phyloP scores from a whole-genome alignment of 106 monocot species.

The Platanthera guangdongensis region DNA sequence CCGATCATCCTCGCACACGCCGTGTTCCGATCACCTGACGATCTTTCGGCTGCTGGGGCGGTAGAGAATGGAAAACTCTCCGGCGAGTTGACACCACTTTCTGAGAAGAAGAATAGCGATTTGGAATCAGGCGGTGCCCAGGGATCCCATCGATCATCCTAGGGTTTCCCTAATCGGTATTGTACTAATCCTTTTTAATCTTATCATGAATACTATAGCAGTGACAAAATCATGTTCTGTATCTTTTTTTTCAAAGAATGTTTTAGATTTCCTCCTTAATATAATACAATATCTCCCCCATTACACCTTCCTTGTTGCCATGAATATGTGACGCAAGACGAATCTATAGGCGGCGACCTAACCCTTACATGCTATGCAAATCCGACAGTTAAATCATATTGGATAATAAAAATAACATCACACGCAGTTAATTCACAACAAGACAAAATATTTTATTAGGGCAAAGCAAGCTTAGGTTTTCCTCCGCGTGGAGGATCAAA shows the following conservation, averaged over 20 bases:
- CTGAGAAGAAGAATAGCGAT: constrained; percentile 29
- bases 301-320: too few species aligned
- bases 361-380: too few species aligned
- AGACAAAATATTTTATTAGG: too few species aligned
- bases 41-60: constrained; percentile 4
- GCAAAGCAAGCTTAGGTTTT: too few species aligned
- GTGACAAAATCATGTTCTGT: neutral
- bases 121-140: neutral
- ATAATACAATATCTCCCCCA: too few species aligned
- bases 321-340: too few species aligned
- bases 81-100: constrained; percentile 16
- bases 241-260: neutral
- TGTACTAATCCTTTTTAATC: neutral
- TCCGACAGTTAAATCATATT: too few species aligned
- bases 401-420: too few species aligned
- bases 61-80: constrained; percentile 9
- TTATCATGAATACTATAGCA: neutral
- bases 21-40: constrained; percentile 22
- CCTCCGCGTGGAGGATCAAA: too few species aligned
- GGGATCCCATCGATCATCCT: constrained; percentile 2
- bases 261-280: neutral
- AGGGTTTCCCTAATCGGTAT: constrained; percentile 5
- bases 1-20: constrained; percentile 31
- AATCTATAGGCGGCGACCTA: too few species aligned
- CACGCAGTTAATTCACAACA: too few species aligned